These are phyloP conservation scores for Lizonia empirigonia DNA, from an alignment of 2,329 filamentous ascomycete genomes.

Conservation along the genomic window DNA sequence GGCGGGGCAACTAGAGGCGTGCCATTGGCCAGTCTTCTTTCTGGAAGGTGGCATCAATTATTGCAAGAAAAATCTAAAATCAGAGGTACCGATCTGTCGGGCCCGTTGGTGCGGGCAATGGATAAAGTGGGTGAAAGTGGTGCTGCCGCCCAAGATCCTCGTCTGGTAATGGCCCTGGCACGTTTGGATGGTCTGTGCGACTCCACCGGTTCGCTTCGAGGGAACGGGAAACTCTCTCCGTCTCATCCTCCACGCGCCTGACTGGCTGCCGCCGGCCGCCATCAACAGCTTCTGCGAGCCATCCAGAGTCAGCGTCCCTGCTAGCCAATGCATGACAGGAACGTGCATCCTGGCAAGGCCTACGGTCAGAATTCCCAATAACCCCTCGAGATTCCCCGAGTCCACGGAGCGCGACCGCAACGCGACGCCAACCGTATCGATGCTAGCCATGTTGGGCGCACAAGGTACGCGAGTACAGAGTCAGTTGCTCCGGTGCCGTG, in stretches of 20 bases:
- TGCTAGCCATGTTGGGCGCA: conserved; percentile 16
- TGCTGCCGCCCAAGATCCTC: conserved; percentile 12
- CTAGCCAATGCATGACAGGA: conserved; percentile 12
- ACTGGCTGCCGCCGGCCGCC: conserved; percentile 8
- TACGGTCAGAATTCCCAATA: neutral
- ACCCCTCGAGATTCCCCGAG: conserved; percentile 5
- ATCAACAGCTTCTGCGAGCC: neutral
- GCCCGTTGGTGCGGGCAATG: conserved; percentile 1
- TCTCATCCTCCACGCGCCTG: conserved; percentile 8
- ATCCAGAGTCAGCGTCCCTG: conserved; percentile 9
- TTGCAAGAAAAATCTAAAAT: conserved; percentile 2
- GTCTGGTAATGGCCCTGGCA: neutral
- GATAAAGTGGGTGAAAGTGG: conserved; percentile 10
- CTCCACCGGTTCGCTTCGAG: conserved; percentile 19
- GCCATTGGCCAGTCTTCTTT: conserved; percentile 9
- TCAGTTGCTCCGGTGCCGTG: conserved; percentile 16
- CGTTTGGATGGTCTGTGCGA: conserved; percentile 5
- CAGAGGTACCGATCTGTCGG: conserved; percentile 11
- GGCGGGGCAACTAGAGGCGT: conserved; percentile 1
- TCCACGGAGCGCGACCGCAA: conserved; percentile 9
- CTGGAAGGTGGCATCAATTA: conserved; percentile 11
- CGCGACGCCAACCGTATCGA: conserved; percentile 18
- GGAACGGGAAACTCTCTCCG: conserved; percentile 4
- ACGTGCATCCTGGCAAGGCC: conserved; percentile 6
- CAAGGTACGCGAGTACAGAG: conserved; percentile 17